Base-by-base conservation (phyloP, 2,329 filamentous ascomycete genomes). In the Cercospora canescens region DNA sequence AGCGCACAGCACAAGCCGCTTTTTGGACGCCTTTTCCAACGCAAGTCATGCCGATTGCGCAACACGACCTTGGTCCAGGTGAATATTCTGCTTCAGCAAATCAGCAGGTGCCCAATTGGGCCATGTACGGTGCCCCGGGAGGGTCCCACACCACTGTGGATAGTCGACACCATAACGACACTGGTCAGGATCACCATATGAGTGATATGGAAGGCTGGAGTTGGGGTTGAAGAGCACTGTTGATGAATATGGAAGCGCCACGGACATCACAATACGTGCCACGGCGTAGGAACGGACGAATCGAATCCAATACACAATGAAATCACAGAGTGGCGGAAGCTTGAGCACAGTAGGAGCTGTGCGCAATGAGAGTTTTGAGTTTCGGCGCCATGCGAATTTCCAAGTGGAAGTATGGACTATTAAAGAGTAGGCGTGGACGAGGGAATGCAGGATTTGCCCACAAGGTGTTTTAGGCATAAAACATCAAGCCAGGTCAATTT, bases 1-100 rank as follows among this genome's bases (percentile, higher is more conserved):
- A 65, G 4, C 50, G 39, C 9, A 67, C 72, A 48, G 64, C 61
- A 7, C 72, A 75, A 63, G 67, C 70, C 12, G 63, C 70, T 2
- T 78, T 77, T 67, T 79, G 77, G 81, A 79, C 78, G 12, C 80
- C 80, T 0, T 78, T 81, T 12, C 76, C 77, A 1, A 76, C 77
- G 2, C 74, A 81, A 62, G 78, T 75, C 58, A 77, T 79, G 7
- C 80, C 81, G 6, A 68, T 65, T 16, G 60, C 52, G n/a, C 67
- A 66, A 18, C 55, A 67, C n/a, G 69, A 68, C 41, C 18, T 70
- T 21, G 60, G 48, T 18, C 48, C 26, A 18, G n/a, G 50, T 14
- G 71, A 72, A n/a, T 65, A 70, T 12, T 62, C 66, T n/a, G 61
- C 62, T 12, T 52, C 70, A 11, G 69, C 65, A 1, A 63, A 60